Evolutionary conservation across 208 protist genomes (phyloP).

Genomic region (Trypanosoma scelopori): DNA sequence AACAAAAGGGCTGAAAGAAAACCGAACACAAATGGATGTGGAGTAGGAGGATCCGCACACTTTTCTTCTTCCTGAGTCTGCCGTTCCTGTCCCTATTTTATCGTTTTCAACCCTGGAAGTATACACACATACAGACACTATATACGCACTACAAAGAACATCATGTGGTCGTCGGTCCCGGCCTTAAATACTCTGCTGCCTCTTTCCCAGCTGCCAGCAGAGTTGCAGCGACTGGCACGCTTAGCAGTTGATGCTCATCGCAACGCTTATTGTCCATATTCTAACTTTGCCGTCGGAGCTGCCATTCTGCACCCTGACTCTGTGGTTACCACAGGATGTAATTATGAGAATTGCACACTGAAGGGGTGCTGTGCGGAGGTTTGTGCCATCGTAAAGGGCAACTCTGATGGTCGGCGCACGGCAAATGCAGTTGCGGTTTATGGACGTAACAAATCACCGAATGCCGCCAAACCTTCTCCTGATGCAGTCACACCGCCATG

Average conservation of each 20-base stretch:
- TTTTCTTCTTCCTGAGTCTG: no score
- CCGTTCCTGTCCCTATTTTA: no score
- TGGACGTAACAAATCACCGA: slow-evolving; percentile 33
- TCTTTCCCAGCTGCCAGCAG: slow-evolving; percentile 36
- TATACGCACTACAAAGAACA: background rate
- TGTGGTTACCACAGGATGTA: slow-evolving; percentile 70
- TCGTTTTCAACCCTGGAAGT: no score
- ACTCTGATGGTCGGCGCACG: slow-evolving; percentile 62
- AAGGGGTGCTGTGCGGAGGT: slow-evolving; percentile 84
- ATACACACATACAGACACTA: no score
- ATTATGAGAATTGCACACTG: slow-evolving; percentile 85
- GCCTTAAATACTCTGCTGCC: slow-evolving; percentile 39
- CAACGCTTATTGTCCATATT: slow-evolving; percentile 74
- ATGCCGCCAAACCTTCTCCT: slow-evolving; percentile 22
- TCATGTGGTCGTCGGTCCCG: background rate
- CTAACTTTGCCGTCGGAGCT: slow-evolving; percentile 78
- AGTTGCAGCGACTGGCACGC: slow-evolving; percentile 38
- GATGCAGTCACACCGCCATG: slow-evolving; percentile 71
- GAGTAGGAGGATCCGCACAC: no score
- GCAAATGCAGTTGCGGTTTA: slow-evolving; percentile 81
- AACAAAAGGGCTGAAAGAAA: no score
- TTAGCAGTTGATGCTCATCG: slow-evolving; percentile 56
- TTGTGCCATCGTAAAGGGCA: slow-evolving; percentile 81
- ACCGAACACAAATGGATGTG: no score
- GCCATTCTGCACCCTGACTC: slow-evolving; percentile 69